Percentiles rank a stretch among this genome's conserved stretches.
Conservation (phyloP, 1,284 basidiomycete species). For the Ceratobasidium sp. region DNA sequence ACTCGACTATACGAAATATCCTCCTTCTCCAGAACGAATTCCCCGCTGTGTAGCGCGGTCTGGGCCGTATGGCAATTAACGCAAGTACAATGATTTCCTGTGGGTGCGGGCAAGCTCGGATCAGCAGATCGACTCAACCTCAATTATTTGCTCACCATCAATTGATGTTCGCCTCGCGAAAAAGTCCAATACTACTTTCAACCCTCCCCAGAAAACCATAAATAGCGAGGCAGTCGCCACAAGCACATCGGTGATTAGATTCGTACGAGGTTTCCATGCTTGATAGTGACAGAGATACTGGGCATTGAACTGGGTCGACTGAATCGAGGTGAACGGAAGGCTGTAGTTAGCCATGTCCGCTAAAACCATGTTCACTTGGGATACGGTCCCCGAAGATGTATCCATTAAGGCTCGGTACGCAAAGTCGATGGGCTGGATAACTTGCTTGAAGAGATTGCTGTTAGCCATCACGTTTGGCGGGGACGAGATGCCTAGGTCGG, state of each 20-base stretch:
- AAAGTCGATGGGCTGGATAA: neutral
- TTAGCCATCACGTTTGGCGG: neutral
- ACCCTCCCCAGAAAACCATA: neutral
- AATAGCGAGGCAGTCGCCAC: conserved; percentile 1
- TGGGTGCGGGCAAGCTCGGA: neutral
- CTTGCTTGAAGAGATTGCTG: neutral
- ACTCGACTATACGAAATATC: too few relatives aligned
- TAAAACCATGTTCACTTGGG: neutral
- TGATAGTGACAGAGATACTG: conserved; percentile 6
- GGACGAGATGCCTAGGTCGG: neutral
- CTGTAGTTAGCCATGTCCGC: neutral
- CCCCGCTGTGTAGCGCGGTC: too few relatives aligned
- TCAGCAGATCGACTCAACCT: too few relatives aligned
- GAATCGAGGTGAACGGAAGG: neutral
- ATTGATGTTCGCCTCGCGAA: neutral
- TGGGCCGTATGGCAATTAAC: too few relatives aligned
- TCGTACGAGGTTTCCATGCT: neutral
- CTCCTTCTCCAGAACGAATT: too few relatives aligned
- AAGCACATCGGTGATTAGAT: neutral
- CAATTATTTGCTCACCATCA: neutral
- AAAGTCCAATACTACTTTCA: neutral
- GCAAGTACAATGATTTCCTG: neutral
- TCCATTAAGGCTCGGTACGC: neutral
- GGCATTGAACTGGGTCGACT: neutral
- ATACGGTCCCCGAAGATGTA: too few relatives aligned